Percentiles rank a stretch among this genome's conserved stretches.
Conservation (phyloP, 352 stramenopile genomes). For the Lagenidium giganteum region DNA sequence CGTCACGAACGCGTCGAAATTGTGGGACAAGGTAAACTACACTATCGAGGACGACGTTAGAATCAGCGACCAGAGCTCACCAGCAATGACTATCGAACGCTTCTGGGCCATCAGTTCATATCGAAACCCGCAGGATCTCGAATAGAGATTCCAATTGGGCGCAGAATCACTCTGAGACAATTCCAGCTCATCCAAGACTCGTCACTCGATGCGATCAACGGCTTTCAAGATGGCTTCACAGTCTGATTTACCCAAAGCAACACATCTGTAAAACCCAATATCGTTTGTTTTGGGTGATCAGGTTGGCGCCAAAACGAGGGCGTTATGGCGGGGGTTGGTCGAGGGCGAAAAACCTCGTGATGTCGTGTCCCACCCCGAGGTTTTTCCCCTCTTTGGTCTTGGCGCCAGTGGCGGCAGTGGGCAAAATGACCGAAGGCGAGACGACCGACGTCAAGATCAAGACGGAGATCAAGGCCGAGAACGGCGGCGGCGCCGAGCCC, state of each 20-base stretch:
- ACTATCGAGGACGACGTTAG: conserved; percentile 95
- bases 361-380: background rate
- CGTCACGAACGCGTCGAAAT: conserved; percentile 88
- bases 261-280: too few species aligned
- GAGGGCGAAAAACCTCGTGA: conserved; percentile 12
- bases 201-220: too few species aligned
- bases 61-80: too few species aligned
- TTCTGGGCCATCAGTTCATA: too few species aligned
- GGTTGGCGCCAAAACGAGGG: conserved; percentile 22
- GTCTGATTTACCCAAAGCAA: conserved; percentile 3
- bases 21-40: conserved; percentile 89
- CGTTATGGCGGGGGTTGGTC: background rate
- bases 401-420: conserved; percentile 8
- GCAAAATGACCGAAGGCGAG: conserved; percentile 10
- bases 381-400: conserved; percentile 15
- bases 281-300: too few species aligned
- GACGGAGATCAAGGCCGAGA: conserved; percentile 33
- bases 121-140: too few species aligned
- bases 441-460: conserved; percentile 11
- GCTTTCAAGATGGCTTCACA: too few species aligned
- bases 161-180: too few species aligned
- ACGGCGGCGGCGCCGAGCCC: background rate
- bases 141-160: too few species aligned
- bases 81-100: too few species aligned
- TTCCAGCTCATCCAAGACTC: too few species aligned